These are phyloP conservation scores for Pichia occidentalis DNA, from an alignment of 805 yeast species.

Conservation along the genomic window DNA sequence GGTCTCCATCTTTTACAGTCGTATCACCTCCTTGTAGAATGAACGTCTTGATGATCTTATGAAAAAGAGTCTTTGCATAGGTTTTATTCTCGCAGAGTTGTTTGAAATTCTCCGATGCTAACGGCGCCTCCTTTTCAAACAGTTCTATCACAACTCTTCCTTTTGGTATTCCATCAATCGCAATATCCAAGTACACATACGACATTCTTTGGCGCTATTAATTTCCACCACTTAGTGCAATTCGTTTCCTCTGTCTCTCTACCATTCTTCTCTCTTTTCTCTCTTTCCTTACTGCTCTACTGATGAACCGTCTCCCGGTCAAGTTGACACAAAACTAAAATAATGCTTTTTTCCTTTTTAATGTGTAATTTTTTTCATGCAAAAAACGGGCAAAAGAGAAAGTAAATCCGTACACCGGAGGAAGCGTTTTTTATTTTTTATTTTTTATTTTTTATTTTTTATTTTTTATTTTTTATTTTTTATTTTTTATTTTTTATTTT, in stretches of 20 bases:
- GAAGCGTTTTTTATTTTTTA: no score
- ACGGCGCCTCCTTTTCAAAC: slow-evolving; percentile 45
- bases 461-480: no score
- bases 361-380: no score
- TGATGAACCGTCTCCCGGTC: no score
- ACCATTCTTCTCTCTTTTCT: background rate
- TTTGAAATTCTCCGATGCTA: slow-evolving; percentile 45
- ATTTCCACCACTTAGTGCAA: background rate
- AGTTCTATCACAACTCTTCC: slow-evolving; percentile 64
- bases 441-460: no score
- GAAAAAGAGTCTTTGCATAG: slow-evolving; percentile 45
- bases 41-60: slow-evolving; percentile 60
- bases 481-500: no score
- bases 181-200: slow-evolving; percentile 32
- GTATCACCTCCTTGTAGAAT: slow-evolving; percentile 67
- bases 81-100: slow-evolving; percentile 37
- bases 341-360: no score
- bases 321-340: no score
- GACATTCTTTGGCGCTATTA: background rate
- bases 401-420: no score
- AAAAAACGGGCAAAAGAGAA: no score
- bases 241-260: no score
- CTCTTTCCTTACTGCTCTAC: no score
- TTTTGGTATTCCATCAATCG: slow-evolving; percentile 32
- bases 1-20: slow-evolving; percentile 10